Percentiles rank a stretch among this genome's conserved stretches.
Evolutionary conservation across 768 basidiomycete genomes (phyloP).

Genomic region (Russula vinacea): DNA sequence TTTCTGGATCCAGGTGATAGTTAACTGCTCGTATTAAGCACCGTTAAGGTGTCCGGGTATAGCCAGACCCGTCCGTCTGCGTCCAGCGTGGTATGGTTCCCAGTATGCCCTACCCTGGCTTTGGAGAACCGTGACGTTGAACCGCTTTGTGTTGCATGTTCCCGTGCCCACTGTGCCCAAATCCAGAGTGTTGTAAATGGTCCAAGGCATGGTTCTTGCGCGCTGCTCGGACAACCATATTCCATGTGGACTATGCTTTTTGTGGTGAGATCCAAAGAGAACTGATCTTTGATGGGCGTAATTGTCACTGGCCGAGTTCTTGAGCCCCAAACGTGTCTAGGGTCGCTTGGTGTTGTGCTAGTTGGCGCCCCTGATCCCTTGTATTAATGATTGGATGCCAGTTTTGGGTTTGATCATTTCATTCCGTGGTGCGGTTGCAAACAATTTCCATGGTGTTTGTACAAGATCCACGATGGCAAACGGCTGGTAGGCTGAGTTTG

Average conservation of each 20-base stretch:
- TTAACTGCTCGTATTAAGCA: neutral
- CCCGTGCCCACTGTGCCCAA: constrained; percentile 6
- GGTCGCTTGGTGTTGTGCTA: neutral
- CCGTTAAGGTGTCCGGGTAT: neutral
- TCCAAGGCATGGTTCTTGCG: neutral
- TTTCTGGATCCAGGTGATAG: neutral
- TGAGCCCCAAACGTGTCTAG: neutral
- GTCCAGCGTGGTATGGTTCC: neutral
- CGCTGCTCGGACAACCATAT: constrained; percentile 1
- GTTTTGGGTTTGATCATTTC: constrained; percentile 9
- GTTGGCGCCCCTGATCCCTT: neutral
- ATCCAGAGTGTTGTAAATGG: neutral
- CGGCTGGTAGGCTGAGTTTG: constrained; percentile 6
- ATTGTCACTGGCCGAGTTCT: neutral
- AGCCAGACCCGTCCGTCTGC: neutral
- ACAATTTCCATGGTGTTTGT: neutral
- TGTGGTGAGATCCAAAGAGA: neutral
- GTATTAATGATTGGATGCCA: neutral
- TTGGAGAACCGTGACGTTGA: neutral
- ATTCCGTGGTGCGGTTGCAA: neutral
- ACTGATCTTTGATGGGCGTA: neutral
- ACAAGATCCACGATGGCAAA: neutral
- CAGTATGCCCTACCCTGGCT: neutral
- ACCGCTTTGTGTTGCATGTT: too few species aligned
- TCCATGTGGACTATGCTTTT: neutral